phyloP scores from a whole-genome alignment of 371 early-diverging fungal species.

The Mycotypha africana region DNA sequence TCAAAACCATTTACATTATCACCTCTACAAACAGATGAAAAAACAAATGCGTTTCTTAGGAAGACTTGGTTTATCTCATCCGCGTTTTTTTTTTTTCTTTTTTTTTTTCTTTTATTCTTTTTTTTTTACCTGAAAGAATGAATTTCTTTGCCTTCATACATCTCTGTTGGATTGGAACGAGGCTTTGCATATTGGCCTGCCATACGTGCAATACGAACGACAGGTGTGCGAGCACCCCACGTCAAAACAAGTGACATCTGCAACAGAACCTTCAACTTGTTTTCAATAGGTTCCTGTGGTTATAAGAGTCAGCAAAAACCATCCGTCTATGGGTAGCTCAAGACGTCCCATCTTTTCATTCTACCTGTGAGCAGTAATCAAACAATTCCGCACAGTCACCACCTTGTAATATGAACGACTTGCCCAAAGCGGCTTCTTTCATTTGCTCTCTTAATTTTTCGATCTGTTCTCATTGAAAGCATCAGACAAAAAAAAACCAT shows the following conservation, averaged over 20 bases:
- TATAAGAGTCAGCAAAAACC: no score
- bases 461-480: conserved; percentile 45
- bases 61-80: no score
- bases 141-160: conserved; percentile 77
- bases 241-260: conserved; percentile 95
- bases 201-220: conserved; percentile 96
- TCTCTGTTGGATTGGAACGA: conserved; percentile 87
- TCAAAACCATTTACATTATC: conserved; percentile 96
- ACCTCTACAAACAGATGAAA: conserved; percentile 62
- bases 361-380: conserved; percentile 88
- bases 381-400: conserved; percentile 98
- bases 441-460: conserved; percentile 79
- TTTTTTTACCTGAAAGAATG: conserved; percentile 66
- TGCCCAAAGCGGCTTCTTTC: conserved; percentile 82
- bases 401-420: conserved; percentile 93
- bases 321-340: no score
- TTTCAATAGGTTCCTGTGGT: conserved; percentile 86
- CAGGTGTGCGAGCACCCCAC: conserved; percentile 90
- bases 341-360: neutral
- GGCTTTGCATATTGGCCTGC: conserved; percentile 98
- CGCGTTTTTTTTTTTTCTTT: no score
- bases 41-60: neutral
- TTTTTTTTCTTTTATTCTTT: no score
- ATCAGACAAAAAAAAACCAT: neutral
- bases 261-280: conserved; percentile 90